phyloP scores from a whole-genome alignment of 2,329 filamentous ascomycete genomes.

The Pseudogymnoascus sp. region DNA sequence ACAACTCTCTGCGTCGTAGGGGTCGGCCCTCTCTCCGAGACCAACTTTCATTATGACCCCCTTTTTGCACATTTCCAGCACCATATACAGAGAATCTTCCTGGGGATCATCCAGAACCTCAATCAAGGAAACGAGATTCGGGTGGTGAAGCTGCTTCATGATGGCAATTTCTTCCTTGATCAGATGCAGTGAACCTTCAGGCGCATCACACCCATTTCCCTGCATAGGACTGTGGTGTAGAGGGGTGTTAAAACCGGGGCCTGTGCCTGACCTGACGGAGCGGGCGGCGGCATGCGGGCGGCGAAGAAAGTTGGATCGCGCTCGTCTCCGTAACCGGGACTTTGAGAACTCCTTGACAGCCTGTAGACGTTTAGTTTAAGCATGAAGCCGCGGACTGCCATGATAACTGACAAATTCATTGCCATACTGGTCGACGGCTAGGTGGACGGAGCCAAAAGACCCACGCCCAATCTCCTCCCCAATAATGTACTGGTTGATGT shows the following conservation, averaged over 20 bases:
- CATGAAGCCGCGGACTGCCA: neutral
- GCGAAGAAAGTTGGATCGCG: conserved; percentile 79
- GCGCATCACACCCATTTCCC: conserved; percentile 49
- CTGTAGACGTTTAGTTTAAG: conserved; percentile 38
- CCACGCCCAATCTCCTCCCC: conserved; percentile 93
- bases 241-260: conserved; percentile 36
- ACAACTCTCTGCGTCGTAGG: conserved; percentile 75
- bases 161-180: conserved; percentile 97
- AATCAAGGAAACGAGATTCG: conserved; percentile 84
- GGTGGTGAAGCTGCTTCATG: conserved; percentile 97
- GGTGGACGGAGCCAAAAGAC: conserved; percentile 88
- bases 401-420: conserved; percentile 71
- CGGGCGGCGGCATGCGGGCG: conserved; percentile 42
- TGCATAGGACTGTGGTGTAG: conserved; percentile 46
- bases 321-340: conserved; percentile 76
- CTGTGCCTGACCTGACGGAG: conserved; percentile 27
- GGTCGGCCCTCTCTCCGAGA: conserved; percentile 71
- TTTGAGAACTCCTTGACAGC: conserved; percentile 98
- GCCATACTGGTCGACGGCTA: conserved; percentile 83
- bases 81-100: conserved; percentile 96
- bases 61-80: conserved; percentile 98
- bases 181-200: conserved; percentile 65
- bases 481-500: conserved; percentile 92
- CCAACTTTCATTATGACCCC: conserved; percentile 95
- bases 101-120: conserved; percentile 94